phyloP scores from a whole-genome alignment of 495 filamentous ascomycete genomes.

The Copromyces sp. region DNA sequence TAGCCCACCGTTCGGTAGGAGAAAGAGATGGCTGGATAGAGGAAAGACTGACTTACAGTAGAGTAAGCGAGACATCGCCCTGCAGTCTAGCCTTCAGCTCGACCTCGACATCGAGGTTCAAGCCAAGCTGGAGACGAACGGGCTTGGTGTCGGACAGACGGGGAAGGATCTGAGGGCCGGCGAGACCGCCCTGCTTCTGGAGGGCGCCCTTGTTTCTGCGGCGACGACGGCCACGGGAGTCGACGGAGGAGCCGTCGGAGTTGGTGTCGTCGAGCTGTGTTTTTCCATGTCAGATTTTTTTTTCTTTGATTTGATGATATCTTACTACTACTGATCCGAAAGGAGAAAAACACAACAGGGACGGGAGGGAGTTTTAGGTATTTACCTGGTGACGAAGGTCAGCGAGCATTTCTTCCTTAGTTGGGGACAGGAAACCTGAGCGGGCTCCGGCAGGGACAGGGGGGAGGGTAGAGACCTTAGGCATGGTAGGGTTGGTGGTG shows the following conservation, averaged over 20 bases:
- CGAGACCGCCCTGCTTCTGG: conserved; percentile 4
- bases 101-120: conserved; percentile 28
- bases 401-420: conserved; percentile 18
- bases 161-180: conserved; percentile 7
- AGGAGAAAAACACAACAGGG: neutral
- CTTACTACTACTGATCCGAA: neutral
- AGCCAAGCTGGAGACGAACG: conserved; percentile 22
- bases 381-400: conserved; percentile 20
- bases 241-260: conserved; percentile 18
- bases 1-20: neutral
- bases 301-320: neutral
- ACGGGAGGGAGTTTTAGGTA: neutral
- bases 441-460: conserved; percentile 6
- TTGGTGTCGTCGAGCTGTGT: conserved; percentile 20
- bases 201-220: conserved; percentile 15
- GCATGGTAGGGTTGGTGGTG: conserved; percentile 19
- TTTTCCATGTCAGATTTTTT: neutral
- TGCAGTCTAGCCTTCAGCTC: conserved; percentile 27
- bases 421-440: neutral
- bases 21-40: neutral
- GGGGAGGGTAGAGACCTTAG: conserved; percentile 17
- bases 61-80: conserved; percentile 25
- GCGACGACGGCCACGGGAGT: conserved; percentile 16
- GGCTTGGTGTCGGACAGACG: conserved; percentile 25
- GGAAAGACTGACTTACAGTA: conserved; percentile 21